A percentile compares a stretch with the other conserved stretches of the same genome.
Conservation (phyloP, 148 eudicot species). For the Dianthus caryophyllus region DNA sequence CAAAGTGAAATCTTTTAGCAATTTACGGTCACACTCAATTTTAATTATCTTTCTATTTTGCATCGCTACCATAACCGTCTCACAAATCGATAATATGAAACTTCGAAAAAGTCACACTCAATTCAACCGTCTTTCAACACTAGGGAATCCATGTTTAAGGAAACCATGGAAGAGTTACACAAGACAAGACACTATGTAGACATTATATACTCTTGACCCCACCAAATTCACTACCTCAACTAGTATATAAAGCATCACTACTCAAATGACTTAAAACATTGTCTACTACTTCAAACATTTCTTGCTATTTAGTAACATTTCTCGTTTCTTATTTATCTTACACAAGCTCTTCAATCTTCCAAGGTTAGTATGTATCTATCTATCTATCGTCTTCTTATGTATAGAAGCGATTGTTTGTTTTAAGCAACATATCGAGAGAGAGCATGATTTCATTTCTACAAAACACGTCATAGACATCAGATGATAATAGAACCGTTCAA, state of each 20-base stretch:
- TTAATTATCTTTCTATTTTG: too few species aligned
- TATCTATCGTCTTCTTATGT: neutral
- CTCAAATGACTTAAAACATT: constrained; percentile 20
- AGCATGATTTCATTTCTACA: too few species aligned
- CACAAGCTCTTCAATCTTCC: neutral
- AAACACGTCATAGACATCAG: too few species aligned
- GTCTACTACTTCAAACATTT: constrained; percentile 17
- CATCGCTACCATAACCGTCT: too few species aligned
- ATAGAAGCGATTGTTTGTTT: neutral
- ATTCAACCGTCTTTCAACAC: constrained; percentile 4
- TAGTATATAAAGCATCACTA: constrained; percentile 25
- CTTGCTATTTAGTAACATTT: constrained; percentile 9
- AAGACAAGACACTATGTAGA: constrained; percentile 26
- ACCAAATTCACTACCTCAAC: constrained; percentile 20
- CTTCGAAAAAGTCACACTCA: too few species aligned
- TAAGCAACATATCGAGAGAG: too few species aligned
- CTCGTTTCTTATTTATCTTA: neutral
- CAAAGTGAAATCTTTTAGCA: too few species aligned
- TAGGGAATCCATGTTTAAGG: constrained; percentile 41
- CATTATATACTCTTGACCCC: constrained; percentile 33
- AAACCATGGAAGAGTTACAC: constrained; percentile 20
- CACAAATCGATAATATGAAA: neutral
- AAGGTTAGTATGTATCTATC: constrained; percentile 22
- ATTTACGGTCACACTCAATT: too few species aligned
- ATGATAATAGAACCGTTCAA: too few species aligned